phyloP scores from a whole-genome alignment of 345 rosid species.

The Camelina neglecta region DNA sequence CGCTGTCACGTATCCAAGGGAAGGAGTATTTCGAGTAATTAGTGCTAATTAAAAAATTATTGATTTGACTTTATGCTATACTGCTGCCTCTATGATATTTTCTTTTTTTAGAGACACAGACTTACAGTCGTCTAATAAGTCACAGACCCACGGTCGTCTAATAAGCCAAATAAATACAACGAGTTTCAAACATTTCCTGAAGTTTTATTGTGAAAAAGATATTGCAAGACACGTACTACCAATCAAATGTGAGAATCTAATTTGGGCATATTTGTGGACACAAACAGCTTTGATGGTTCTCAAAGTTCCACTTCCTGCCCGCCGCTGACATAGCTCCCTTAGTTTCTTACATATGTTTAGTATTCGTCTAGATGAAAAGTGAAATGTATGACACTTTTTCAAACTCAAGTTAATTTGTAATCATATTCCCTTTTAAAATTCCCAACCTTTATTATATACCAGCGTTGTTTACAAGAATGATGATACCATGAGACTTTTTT shows the following conservation, averaged over 20 bases:
- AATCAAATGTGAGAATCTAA: neutral
- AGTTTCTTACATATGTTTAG: neutral
- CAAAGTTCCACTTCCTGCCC: conserved; percentile 10
- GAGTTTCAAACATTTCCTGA: conserved; percentile 17
- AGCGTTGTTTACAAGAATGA: conserved; percentile 9
- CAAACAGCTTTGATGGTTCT: neutral
- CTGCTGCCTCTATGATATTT: conserved; percentile 1
- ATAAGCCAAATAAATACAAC: conserved; percentile 37
- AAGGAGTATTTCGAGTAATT: neutral
- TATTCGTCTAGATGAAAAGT: neutral
- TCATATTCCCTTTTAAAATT: neutral
- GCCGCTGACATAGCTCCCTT: neutral
- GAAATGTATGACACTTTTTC: neutral
- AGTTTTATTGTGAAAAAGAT: conserved; percentile 13
- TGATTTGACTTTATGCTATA: neutral
- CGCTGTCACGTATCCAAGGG: neutral
- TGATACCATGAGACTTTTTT: conserved; percentile 5
- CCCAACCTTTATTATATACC: neutral
- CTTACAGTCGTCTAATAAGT: conserved; percentile 42
- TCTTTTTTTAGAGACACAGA: conserved; percentile 8
- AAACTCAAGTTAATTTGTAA: neutral
- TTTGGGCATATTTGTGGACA: conserved; percentile 18
- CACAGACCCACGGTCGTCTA: conserved; percentile 33
- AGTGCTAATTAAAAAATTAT: neutral
- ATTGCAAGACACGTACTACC: conserved; percentile 29